phyloP scores from a whole-genome alignment of 345 rosid genomes.

The Gossypium turneri region DNA sequence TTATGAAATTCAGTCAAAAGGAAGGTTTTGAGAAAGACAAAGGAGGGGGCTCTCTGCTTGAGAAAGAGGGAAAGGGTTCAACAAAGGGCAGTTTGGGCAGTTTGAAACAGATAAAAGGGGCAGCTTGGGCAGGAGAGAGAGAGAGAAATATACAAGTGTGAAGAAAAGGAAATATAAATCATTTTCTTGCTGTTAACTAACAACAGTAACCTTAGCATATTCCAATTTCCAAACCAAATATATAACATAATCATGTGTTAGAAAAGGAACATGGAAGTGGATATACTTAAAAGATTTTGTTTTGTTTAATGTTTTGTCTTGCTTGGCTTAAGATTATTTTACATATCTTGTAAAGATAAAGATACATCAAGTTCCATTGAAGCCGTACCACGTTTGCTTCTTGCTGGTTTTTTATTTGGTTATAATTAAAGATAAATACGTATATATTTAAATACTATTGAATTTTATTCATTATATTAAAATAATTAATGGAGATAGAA shows the following conservation, averaged over 20 bases:
- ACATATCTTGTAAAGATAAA: constrained; percentile 12
- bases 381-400: constrained; percentile 2
- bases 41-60: constrained; percentile 27
- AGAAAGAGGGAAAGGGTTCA: constrained; percentile 52
- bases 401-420: too few species aligned
- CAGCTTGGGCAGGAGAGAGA: constrained; percentile 45
- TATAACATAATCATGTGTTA: not conserved
- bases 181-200: constrained; percentile 13
- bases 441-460: too few species aligned
- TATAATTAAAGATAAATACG: too few species aligned
- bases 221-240: constrained; percentile 16
- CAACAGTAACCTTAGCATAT: constrained; percentile 40
- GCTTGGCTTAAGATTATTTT: not conserved
- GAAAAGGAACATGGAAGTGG: constrained; percentile 7
- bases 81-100: constrained; percentile 65
- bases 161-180: not conserved
- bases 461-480: too few species aligned
- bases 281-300: constrained; percentile 11
- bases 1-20: constrained; percentile 40
- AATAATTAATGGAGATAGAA: too few species aligned
- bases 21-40: constrained; percentile 22
- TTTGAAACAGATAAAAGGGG: constrained; percentile 40
- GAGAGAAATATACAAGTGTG: not conserved
- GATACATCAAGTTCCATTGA: constrained; percentile 7
- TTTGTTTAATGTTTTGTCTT: constrained; percentile 1